phyloP scores from a whole-genome alignment of 208 protist species.

The Angomonas desouzai region DNA sequence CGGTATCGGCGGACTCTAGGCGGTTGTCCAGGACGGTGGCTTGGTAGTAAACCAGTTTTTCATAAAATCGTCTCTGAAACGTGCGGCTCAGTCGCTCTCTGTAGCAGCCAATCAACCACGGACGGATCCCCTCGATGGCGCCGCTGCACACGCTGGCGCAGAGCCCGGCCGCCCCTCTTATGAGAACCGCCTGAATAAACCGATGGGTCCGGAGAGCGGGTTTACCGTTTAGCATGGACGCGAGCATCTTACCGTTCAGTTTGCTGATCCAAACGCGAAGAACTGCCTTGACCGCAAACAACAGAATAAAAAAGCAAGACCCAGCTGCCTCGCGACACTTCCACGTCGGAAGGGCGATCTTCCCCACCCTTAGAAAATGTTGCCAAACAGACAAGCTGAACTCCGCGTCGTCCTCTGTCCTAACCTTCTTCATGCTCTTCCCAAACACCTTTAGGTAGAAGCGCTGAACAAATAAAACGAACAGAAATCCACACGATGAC shows the following conservation, averaged over 20 bases:
- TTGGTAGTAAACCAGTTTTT: conserved; percentile 78
- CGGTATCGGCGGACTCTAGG: conserved; percentile 67
- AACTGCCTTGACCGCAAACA: conserved; percentile 78
- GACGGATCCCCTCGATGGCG: conserved; percentile 65
- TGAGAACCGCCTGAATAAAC: conserved; percentile 46
- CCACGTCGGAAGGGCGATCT: conserved; percentile 68
- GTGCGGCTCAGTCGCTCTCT: conserved; percentile 66
- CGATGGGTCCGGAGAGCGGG: conserved; percentile 30
- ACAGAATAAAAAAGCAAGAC: conserved; percentile 64
- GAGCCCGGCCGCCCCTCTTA: conserved; percentile 42
- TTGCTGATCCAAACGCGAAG: conserved; percentile 61
- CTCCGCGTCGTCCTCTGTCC: conserved; percentile 59
- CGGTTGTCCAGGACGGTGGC: conserved; percentile 71
- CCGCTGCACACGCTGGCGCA: conserved; percentile 43
- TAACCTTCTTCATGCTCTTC: conserved; percentile 27
- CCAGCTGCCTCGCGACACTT: conserved; percentile 62
- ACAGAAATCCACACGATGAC: conserved; percentile 20
- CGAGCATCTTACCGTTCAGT: conserved; percentile 62
- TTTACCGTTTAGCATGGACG: conserved; percentile 58
- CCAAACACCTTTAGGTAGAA: conserved; percentile 39
- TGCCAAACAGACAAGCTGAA: conserved; percentile 44
- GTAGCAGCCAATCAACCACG: conserved; percentile 81
- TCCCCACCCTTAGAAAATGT: conserved; percentile 58
- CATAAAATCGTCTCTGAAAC: conserved; percentile 81
- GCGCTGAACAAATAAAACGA: conserved; percentile 38